A percentile compares a stretch with the other conserved stretches of the same genome.
Evolutionary conservation across 1,139 yeast genomes (phyloP).

Genomic region (Geotrichum citri-aurantii): DNA sequence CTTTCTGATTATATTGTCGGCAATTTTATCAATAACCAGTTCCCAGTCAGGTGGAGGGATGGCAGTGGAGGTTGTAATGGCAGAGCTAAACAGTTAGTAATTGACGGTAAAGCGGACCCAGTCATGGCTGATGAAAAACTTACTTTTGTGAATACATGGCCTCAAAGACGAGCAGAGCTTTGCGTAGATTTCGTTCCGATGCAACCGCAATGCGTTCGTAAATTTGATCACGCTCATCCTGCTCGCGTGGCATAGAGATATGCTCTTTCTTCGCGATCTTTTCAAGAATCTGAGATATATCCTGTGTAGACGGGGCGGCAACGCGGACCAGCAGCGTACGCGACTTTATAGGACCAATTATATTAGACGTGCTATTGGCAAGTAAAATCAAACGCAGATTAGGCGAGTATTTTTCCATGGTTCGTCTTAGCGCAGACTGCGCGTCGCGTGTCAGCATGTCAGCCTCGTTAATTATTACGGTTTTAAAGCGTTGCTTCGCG

Average conservation of each 20-base stretch:
- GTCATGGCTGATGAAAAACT: background rate
- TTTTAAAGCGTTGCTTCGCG: conserved; percentile 74
- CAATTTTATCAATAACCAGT: conserved; percentile 59
- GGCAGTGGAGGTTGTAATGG: conserved; percentile 33
- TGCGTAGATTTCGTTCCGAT: conserved; percentile 68
- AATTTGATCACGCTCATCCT: conserved; percentile 36
- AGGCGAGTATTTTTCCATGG: conserved; percentile 94
- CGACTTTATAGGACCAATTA: conserved; percentile 89
- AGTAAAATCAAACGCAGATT: conserved; percentile 79
- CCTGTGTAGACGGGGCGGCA: conserved; percentile 67
- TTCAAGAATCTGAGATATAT: conserved; percentile 50
- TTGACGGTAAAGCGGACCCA: background rate
- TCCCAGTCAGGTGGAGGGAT: conserved; percentile 82
- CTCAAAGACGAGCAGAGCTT: conserved; percentile 73
- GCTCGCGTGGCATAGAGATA: conserved; percentile 42
- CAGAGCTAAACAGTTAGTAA: conserved; percentile 5
- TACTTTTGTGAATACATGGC: conserved; percentile 67
- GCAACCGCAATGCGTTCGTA: conserved; percentile 50
- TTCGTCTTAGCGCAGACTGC: conserved; percentile 93
- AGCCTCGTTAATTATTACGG: conserved; percentile 91
- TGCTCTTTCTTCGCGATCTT: conserved; percentile 56
- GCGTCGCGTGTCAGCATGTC: conserved; percentile 91
- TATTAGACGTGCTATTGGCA: conserved; percentile 84
- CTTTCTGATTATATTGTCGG: conserved; percentile 52
- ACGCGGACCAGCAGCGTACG: conserved; percentile 82